These are phyloP conservation scores for Fusarium begoniae DNA, from an alignment of 2,329 filamentous ascomycete genomes.

Conservation along the genomic window DNA sequence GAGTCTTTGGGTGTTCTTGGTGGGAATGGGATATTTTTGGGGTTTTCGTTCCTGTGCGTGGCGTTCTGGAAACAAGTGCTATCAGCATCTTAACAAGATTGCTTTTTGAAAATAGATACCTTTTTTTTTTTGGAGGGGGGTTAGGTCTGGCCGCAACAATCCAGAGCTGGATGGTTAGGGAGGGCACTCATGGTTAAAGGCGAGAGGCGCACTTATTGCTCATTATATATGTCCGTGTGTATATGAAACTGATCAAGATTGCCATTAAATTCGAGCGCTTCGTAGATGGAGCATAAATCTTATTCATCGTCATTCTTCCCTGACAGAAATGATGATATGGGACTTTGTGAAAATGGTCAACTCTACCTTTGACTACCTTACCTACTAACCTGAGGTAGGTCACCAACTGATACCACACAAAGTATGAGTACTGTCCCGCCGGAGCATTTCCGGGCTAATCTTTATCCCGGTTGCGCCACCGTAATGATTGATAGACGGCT, in stretches of 20 bases:
- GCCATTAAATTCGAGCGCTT: neutral
- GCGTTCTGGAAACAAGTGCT: slow-evolving; percentile 27
- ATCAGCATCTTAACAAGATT: slow-evolving; percentile 13
- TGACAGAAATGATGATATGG: neutral
- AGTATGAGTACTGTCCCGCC: neutral
- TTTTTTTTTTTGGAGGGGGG: slow-evolving; percentile 10
- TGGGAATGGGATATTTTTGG: neutral
- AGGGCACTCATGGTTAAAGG: neutral
- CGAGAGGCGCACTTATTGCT: neutral
- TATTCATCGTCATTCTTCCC: neutral
- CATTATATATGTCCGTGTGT: neutral
- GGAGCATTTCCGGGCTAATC: neutral
- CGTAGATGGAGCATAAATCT: neutral
- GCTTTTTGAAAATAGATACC: slow-evolving; percentile 33
- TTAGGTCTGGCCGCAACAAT: slow-evolving; percentile 2
- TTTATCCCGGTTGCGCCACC: neutral
- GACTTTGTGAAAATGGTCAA: neutral
- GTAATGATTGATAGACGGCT: neutral
- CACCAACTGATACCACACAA: neutral
- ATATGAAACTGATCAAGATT: neutral
- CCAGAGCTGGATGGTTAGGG: neutral
- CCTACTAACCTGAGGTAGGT: neutral
- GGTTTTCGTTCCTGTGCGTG: neutral
- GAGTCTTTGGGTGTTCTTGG: neutral
- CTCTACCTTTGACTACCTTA: neutral